Base-by-base conservation (phyloP, 306 rosid genomes). In the Leucaena leucocephala region DNA sequence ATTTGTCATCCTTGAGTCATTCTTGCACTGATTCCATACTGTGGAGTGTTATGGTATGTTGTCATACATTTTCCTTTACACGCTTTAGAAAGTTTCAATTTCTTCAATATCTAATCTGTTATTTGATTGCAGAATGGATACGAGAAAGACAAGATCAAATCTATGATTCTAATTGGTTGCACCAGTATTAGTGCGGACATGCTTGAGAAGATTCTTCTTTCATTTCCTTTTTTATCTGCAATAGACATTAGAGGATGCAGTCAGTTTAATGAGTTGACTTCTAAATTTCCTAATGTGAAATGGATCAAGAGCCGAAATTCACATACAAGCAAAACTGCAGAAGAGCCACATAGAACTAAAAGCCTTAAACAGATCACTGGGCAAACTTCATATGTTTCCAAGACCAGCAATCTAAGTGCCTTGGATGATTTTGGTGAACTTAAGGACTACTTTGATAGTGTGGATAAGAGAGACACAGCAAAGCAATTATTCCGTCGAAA, bases 381-480 rank as follows among this genome's bases (percentile, higher is more conserved):
- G 58, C 91, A 83, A 81, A 78, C 80, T 72, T 85, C 88, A 27
- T 90, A 81, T 61, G 79, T 83, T 79, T 87, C 91, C 68, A 96
- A 83, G 75, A 80, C 80, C 63, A 90, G 88, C 89, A 85, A 84
- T 82, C 67, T 88, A 46, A 86, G 86, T 74, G 76, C 83, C 45
- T 54, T 76, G 67, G 99, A 96, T 89, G 96, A 91, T 86, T 96
- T 96, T 86, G 97, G 98, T 71, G 96, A 91, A 71, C 86, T 96
- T 77, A 96, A 96, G 83, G 90, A 89, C 84, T 96, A 96, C 80
- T 93, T 96, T 82, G 92, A 93, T 52, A 96, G 97, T 68, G 99
- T 96, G 83, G 94, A 88, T 74, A 96, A 96, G 90, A 91, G 99
- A 81, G 99, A 96, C 81, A 73, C 96, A 1, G 89, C 90, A 33